Evolutionary conservation across 1,284 basidiomycete genomes (phyloP), one percentile per base, ranked within the genome.

Genomic region (Sparassis latifolia): DNA sequence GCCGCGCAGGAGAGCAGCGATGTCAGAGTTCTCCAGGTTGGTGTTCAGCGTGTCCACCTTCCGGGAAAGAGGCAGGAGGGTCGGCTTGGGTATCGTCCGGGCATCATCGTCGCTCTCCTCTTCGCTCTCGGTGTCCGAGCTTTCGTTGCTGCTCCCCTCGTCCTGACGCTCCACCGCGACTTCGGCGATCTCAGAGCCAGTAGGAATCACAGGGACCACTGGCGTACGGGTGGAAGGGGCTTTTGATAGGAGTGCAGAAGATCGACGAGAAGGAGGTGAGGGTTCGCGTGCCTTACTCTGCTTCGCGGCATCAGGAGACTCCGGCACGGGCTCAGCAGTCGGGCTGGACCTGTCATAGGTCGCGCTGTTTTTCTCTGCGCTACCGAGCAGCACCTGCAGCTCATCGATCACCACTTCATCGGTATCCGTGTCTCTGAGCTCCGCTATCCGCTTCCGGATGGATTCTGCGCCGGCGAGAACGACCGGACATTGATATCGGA

Each of bases 111-210:
- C 30, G 30, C 35, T 46, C 2, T 53, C 45, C 5, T 50, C 46
- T 0, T 59, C 59, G 6, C 52, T 49, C 10, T 60, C 60, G 12
- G 56, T 56, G 5, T 59, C 58, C 2, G 56, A 55, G 45, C 61
- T 59, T 27, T 64, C 64, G 42, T 58, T 58, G 50, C 64, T 66
- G 52, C 64, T 66, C 2, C 64, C 64, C 50, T 65, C 63, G 44
- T 58, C 65, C 33, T 55, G 55, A 39, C 59, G 58, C 47, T 67
- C 55, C 2, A 67, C 55, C 1, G 51, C 50, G 7, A 67, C 63
- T 39, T 67, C 65, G 3, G 62, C 62, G 6, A 67, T 62, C 52
- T 61, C 60, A 10, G 63, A 62, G 4, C 61, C 63, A 0, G 59
- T 58, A 32, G 63, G 63, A 7, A 64, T 48, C 7, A 51, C 48